Base-by-base conservation (phyloP, 306 rosid species). In the Neltuma alba region DNA sequence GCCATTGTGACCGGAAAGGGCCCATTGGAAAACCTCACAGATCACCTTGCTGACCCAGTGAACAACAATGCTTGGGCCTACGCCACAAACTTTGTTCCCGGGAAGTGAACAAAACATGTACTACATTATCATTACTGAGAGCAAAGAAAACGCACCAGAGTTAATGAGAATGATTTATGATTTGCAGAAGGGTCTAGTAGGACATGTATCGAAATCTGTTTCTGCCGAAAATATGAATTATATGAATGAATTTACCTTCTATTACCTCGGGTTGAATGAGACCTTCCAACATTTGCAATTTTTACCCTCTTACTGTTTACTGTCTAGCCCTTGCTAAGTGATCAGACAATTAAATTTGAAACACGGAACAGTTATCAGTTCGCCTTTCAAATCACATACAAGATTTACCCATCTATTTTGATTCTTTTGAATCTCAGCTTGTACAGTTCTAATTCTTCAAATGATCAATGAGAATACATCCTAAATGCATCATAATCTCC, bases 41-140 rank as follows among this genome's bases (percentile, higher is more conserved):
- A 95, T 80, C 99, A 95, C 81, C 91, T 92, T 64, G 87, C 97
- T 0, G 99, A 92, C 86, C 99, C 99, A n/a, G 97, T 95, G 7
- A 91, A 89, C 94, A 92, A 95, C 97, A 92, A 92, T 11, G 99
- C 98, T 0, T 95, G 98, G 98, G 85, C 97, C 8, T 92, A 74
- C 9, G 98, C 99, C 83, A 90, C 98, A 42, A 95, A 95, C 91
- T 92, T 95, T 67, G 98, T 87, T 33, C 98, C 99, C n/a, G 99
- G 98, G 83, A 95, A 95, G 89, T 92, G 91, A 94, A 81, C 15
- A 18, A 15, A 36, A 9, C 18, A 33, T 8, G 30, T 0, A 7
- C 10, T 34, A 37, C 1, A 21, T 65, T 16, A 34, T 34, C 4
- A n/a, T 18, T 9, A 14, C 15, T 9, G 15, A 57, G 23, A 0